Evolutionary conservation across 768 basidiomycete species (phyloP).

Genomic region (Trichaptum fuscoviolaceum): DNA sequence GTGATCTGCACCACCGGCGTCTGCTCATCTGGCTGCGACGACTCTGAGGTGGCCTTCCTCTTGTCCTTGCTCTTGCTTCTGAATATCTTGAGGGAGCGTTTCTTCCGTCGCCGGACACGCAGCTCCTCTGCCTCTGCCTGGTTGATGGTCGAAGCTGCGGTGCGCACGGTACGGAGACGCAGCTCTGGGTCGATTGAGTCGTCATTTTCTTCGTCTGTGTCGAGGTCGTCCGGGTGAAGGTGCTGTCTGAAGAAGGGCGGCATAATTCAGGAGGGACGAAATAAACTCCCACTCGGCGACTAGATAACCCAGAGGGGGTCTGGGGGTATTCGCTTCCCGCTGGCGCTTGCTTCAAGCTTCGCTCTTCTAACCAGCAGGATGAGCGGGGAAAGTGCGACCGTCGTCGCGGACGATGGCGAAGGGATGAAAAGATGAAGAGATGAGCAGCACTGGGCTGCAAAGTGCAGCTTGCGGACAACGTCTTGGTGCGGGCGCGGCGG

Average conservation of each 20-base stretch:
- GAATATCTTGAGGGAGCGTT: constrained; percentile 45
- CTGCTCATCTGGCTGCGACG: constrained; percentile 21
- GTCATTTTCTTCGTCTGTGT: constrained; percentile 56
- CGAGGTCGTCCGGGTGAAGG: constrained; percentile 27
- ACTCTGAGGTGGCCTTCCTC: constrained; percentile 29
- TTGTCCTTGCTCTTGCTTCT: constrained; percentile 40
- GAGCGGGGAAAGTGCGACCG: background rate
- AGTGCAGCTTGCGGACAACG: background rate
- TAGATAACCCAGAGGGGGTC: background rate
- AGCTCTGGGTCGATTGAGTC: constrained; percentile 77
- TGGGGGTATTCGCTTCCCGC: background rate
- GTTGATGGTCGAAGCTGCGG: constrained; percentile 85
- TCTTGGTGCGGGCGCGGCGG: constrained; percentile 1
- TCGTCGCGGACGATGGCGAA: background rate
- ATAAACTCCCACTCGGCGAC: background rate
- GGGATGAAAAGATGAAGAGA: background rate
- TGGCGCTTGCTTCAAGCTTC: background rate
- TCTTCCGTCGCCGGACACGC: constrained; percentile 55
- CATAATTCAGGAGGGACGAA: background rate
- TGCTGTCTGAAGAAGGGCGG: constrained; percentile 35
- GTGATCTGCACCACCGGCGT: constrained; percentile 34
- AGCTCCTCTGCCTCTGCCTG: constrained; percentile 80
- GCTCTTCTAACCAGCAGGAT: background rate
- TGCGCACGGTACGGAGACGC: constrained; percentile 86
- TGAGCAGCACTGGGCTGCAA: background rate